Evolutionary conservation across 2,329 filamentous ascomycete species (phyloP).

Genomic region (Cladosporium sphaerospermum): DNA sequence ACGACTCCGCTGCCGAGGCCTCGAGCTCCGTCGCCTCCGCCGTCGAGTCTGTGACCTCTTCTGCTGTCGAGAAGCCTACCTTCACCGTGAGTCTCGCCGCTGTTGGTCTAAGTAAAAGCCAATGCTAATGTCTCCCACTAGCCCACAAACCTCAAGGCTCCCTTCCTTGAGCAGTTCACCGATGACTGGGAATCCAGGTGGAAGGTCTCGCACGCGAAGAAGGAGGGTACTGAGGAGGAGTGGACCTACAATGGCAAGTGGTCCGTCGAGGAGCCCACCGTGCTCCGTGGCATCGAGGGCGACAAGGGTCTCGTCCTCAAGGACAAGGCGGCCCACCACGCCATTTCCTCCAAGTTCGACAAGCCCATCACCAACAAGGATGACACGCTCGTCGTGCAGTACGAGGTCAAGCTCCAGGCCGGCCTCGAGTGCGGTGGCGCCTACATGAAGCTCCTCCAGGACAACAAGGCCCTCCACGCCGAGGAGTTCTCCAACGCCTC

Average conservation of each 20-base stretch:
- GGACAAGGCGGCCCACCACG: constrained; percentile 95
- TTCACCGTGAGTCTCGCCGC: constrained; percentile 68
- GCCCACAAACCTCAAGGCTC: constrained; percentile 83
- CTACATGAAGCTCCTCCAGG: constrained; percentile 97
- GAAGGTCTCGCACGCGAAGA: constrained; percentile 95
- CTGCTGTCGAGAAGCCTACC: constrained; percentile 62
- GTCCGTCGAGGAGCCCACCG: constrained; percentile 87
- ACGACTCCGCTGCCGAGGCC: constrained; percentile 42
- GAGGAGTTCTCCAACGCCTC: constrained; percentile 98
- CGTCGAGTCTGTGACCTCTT: constrained; percentile 50
- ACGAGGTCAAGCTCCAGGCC: constrained; percentile 98
- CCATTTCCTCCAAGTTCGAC: constrained; percentile 97
- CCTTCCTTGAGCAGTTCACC: constrained; percentile 98
- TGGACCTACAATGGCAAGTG: constrained; percentile 98
- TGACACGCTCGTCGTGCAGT: constrained; percentile 95
- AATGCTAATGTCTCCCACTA: constrained; percentile 34
- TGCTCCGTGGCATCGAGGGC: constrained; percentile 86
- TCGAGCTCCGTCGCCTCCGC: constrained; percentile 38
- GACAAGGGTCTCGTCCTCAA: constrained; percentile 98
- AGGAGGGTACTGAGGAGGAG: constrained; percentile 79
- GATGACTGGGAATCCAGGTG: constrained; percentile 91
- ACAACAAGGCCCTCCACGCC: constrained; percentile 93
- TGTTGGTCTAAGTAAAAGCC: neutral
- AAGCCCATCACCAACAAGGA: constrained; percentile 96
- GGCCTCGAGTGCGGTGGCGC: constrained; percentile 96